Base-by-base conservation (phyloP, 106 monocot genomes). In the Gastrodia elata region DNA sequence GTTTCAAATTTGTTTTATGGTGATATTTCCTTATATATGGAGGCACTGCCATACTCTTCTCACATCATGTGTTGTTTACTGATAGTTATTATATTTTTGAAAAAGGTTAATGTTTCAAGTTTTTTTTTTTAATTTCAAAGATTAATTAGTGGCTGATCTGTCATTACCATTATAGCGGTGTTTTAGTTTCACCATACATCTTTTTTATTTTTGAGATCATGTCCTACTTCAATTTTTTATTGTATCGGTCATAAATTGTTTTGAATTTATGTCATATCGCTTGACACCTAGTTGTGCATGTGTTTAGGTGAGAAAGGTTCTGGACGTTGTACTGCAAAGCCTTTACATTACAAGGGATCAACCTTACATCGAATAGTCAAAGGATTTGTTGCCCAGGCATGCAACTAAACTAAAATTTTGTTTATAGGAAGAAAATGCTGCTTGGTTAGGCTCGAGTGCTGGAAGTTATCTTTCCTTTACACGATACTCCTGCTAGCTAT, bases 301-400 rank as follows among this genome's bases (percentile, higher is more conserved):
- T 27, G 15, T 76, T 15, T 71, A 84, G 84, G 84, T 46, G 84
- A 81, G 71, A 81, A 75, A 46, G 81, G 84, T 24, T 42, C 72
- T 67, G 81, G 84, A 72, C 58, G 74, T 71, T 78, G 81, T 61
- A 81, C 81, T 55, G 15, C 46, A 57, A 81, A 78, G 35, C 71
- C 81, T 41, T 68, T 84, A 37, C 71, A 78, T 72, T 84, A 78
- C 74, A 84, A 84, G 74, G 84, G 80, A 71, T 80, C 84, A 61
- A 71, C 57, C 52, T 74, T 84, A 20, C 81, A 84, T 78, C 84
- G 81, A 55, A 84, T 84, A 70, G 41, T 84, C n/a, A 77, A 77
- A 75, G 78, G 81, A 64, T 84, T 84, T 71, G 71, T 81, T 70
- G 81, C 84, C 55, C 81, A 84, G 74, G 84, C 78, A 83, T 70